Percentiles rank a stretch among this genome's conserved stretches.
phyloP scores from a whole-genome alignment of 148 eudicot species.

The Cornus suecica region DNA sequence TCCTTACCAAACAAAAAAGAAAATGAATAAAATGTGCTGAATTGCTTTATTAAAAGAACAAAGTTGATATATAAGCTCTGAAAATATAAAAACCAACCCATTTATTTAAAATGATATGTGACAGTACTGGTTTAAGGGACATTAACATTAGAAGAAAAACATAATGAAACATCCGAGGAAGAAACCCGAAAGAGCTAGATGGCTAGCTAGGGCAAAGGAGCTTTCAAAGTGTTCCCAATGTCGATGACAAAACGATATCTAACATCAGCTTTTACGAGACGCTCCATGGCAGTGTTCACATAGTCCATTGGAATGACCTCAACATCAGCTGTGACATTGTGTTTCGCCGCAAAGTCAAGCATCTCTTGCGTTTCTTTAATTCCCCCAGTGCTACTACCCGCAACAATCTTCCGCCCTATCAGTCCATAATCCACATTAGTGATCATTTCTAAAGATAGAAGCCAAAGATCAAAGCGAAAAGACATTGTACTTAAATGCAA shows the following conservation, averaged over 20 bases:
- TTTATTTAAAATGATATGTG: no score
- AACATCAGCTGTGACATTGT: constrained; percentile 27
- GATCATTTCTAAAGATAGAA: not conserved
- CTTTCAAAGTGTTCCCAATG: constrained; percentile 34
- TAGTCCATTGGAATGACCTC: constrained; percentile 37
- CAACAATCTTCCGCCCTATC: constrained; percentile 36
- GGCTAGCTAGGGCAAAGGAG: not conserved
- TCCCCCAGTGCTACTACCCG: constrained; percentile 38
- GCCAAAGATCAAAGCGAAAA: no score
- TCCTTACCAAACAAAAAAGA: no score
- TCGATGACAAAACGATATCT: constrained; percentile 42
- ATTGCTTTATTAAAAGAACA: no score
- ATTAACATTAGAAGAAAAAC: no score
- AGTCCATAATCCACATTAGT: not conserved
- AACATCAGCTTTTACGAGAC: constrained; percentile 32
- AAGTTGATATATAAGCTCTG: no score
- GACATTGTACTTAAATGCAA: no score
- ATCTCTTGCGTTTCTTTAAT: constrained; percentile 45
- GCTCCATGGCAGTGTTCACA: constrained; percentile 38
- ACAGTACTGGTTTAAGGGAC: no score
- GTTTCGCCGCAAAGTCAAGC: constrained; percentile 41
- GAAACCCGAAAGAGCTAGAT: no score
- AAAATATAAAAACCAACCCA: no score
- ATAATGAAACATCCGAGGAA: no score
- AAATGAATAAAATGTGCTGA: no score